A percentile compares a stretch with the other conserved stretches of the same genome.
These are phyloP conservation scores for Narthecium ossifragum DNA, from an alignment of 106 monocot genomes.

Conservation along the genomic window DNA sequence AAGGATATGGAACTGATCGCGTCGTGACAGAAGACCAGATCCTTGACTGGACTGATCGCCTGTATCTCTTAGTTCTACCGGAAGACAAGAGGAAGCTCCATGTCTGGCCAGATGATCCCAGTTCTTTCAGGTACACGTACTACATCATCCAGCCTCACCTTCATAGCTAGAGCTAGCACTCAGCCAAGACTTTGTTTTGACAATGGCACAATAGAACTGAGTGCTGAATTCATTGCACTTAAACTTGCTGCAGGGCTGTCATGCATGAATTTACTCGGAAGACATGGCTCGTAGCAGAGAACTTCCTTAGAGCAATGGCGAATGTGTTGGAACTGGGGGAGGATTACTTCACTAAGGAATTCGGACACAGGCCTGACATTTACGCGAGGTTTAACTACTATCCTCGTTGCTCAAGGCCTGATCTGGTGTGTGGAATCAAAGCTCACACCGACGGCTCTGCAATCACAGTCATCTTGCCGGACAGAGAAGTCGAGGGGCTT, in stretches of 20 bases:
- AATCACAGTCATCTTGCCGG: constrained; percentile 31
- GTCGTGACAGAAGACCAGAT: constrained; percentile 32
- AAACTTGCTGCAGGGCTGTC: constrained; percentile 23
- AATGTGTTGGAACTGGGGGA: constrained; percentile 32
- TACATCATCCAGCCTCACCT: background rate
- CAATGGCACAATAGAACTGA: background rate
- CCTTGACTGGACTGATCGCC: constrained; percentile 54
- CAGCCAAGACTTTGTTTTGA: background rate
- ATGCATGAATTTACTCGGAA: constrained; percentile 28
- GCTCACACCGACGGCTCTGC: constrained; percentile 44
- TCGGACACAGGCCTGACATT: constrained; percentile 23
- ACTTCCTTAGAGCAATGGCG: constrained; percentile 21
- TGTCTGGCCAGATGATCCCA: constrained; percentile 44
- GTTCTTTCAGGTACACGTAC: constrained; percentile 37
- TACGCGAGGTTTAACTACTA: constrained; percentile 50
- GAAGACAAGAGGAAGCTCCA: constrained; percentile 37
- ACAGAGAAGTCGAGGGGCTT: constrained; percentile 42
- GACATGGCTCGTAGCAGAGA: constrained; percentile 18
- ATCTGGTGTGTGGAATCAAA: constrained; percentile 46
- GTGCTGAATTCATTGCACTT: background rate
- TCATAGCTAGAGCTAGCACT: background rate
- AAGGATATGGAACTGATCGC: constrained; percentile 58
- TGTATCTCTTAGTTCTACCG: constrained; percentile 49
- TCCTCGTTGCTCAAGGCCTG: constrained; percentile 32
- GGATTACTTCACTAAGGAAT: constrained; percentile 28